Percentiles rank a stretch among this genome's conserved stretches.
Evolutionary conservation across 768 basidiomycete species (phyloP).

Genomic region (Amanita thiersii): DNA sequence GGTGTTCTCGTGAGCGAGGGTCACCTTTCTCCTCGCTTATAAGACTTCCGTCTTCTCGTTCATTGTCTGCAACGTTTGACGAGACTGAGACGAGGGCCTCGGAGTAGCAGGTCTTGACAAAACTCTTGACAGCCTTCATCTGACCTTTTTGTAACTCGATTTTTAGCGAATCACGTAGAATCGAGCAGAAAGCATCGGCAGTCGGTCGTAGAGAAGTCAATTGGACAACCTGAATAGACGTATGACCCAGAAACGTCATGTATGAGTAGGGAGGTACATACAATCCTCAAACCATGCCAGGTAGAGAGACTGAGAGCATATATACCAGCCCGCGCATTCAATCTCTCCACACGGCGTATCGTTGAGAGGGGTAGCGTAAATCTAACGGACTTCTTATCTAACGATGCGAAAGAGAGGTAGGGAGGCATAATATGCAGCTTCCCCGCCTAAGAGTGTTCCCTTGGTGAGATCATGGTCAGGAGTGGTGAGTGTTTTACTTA

Average conservation of each 20-base stretch:
- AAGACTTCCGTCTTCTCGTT: constrained; percentile 62
- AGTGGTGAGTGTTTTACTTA: constrained; percentile 36
- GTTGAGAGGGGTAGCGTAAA: constrained; percentile 91
- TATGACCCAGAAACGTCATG: not conserved
- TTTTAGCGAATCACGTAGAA: constrained; percentile 85
- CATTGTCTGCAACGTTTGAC: constrained; percentile 51
- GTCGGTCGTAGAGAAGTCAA: constrained; percentile 89
- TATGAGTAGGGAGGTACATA: constrained; percentile 28
- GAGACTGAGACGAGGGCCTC: constrained; percentile 70
- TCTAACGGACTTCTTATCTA: constrained; percentile 87
- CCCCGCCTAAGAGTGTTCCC: constrained; percentile 54
- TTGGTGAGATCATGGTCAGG: constrained; percentile 2
- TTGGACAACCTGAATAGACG: constrained; percentile 66
- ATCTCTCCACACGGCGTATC: constrained; percentile 85
- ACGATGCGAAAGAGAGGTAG: constrained; percentile 82
- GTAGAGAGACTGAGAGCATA: constrained; percentile 93
- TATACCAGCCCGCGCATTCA: constrained; percentile 89
- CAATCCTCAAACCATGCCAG: constrained; percentile 93
- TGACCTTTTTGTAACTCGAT: constrained; percentile 80
- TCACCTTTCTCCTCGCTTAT: constrained; percentile 46
- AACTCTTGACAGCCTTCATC: constrained; percentile 90
- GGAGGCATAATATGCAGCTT: constrained; percentile 84
- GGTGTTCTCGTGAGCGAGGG: constrained; percentile 34
- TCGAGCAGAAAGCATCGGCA: constrained; percentile 86
- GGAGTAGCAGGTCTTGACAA: constrained; percentile 90